A percentile compares a stretch with the other conserved stretches of the same genome.
Evolutionary conservation across 257 asterid species (phyloP).

Genomic region (Plantago ovata): DNA sequence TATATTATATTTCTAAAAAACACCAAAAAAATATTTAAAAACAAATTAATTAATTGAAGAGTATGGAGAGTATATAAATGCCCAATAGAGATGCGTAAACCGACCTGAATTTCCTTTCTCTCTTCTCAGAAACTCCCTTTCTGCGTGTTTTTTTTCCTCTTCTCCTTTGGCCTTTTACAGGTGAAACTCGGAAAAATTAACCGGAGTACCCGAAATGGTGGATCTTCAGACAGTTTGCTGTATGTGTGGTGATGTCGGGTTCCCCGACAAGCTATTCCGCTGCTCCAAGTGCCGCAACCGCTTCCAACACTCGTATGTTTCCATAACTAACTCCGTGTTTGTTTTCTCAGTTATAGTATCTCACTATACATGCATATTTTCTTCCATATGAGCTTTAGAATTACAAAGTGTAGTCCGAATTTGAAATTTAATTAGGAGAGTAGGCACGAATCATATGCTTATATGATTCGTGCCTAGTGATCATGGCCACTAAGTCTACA

Average conservation of each 20-base stretch:
- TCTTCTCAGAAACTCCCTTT: not conserved
- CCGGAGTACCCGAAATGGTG: constrained; percentile 41
- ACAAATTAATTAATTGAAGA: not conserved
- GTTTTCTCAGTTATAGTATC: too few relatives aligned
- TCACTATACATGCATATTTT: too few relatives aligned
- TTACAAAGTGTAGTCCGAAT: too few relatives aligned
- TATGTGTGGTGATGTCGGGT: constrained; percentile 97
- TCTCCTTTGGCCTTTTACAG: too few relatives aligned
- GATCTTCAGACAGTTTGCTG: constrained; percentile 82
- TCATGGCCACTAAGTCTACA: too few relatives aligned
- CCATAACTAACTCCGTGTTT: too few relatives aligned
- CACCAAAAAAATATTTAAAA: too few relatives aligned
- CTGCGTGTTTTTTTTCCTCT: not conserved
- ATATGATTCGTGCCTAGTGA: too few relatives aligned
- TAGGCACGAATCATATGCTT: too few relatives aligned
- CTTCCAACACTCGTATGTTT: constrained; percentile 85
- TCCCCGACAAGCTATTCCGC: constrained; percentile 90
- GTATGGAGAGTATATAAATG: constrained; percentile 19
- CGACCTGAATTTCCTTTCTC: constrained; percentile 27
- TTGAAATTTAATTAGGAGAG: too few relatives aligned
- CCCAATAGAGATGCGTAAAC: constrained; percentile 25
- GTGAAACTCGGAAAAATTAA: not conserved
- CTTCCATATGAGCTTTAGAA: too few relatives aligned
- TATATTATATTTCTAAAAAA: not conserved
- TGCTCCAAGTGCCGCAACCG: constrained; percentile 86